phyloP scores from a whole-genome alignment of 139 green algal genomes.

The Axilococcus clingmanii region DNA sequence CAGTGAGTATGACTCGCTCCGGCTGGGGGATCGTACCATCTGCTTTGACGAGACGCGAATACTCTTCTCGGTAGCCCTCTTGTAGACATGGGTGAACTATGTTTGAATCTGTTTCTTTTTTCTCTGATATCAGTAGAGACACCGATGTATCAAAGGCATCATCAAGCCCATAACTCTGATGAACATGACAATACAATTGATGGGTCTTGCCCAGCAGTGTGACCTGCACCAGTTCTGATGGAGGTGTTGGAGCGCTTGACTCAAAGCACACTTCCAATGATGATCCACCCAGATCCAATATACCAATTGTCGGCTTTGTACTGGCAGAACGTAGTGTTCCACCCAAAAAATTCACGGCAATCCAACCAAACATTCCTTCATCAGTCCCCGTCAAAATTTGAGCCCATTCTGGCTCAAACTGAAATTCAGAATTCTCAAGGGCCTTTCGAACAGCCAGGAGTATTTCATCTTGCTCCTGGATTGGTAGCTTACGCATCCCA shows the following conservation, averaged over 20 bases:
- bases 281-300: slow-evolving; percentile 68
- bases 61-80: slow-evolving; percentile 36
- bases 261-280: slow-evolving; percentile 61
- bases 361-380: slow-evolving; percentile 79
- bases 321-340: slow-evolving; percentile 10
- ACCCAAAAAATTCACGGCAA: slow-evolving; percentile 64
- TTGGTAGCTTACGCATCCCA: slow-evolving; percentile 52
- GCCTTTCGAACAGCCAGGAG: slow-evolving; percentile 22
- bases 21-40: slow-evolving; percentile 10
- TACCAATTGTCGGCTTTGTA: slow-evolving; percentile 33
- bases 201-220: slow-evolving; percentile 26
- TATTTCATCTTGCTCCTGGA: slow-evolving; percentile 21
- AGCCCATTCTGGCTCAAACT: slow-evolving; percentile 61
- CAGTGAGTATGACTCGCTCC: slow-evolving; percentile 21
- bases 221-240: slow-evolving; percentile 24
- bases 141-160: slow-evolving; percentile 67
- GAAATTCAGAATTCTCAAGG: slow-evolving; percentile 35
- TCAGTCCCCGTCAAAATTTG: slow-evolving; percentile 66
- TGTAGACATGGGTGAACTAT: slow-evolving; percentile 51
- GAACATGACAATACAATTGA: slow-evolving; percentile 28
- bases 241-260: neutral
- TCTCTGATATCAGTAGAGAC: slow-evolving; percentile 29
- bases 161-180: slow-evolving; percentile 60
- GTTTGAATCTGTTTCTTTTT: slow-evolving; percentile 3
- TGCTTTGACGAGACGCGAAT: slow-evolving; percentile 23